These are phyloP conservation scores for Neoscytalidium dimidiatum DNA, from an alignment of 2,329 filamentous ascomycete species.

Conservation along the genomic window DNA sequence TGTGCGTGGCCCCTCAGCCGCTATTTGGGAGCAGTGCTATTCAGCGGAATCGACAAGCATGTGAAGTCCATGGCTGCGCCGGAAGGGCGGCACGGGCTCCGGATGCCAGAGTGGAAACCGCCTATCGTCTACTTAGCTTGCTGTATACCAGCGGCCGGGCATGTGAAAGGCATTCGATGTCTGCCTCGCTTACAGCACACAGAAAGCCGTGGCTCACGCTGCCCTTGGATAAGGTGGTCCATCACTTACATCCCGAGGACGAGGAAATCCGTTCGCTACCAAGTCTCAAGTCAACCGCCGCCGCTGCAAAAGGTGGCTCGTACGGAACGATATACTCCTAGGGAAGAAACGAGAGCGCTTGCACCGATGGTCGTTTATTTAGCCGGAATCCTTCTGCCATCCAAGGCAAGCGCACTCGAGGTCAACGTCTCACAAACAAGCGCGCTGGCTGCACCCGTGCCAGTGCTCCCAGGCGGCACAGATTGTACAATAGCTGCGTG, in stretches of 20 bases:
- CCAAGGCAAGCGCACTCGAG: background rate
- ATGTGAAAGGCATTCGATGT: background rate
- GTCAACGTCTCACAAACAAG: background rate
- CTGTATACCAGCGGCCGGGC: background rate
- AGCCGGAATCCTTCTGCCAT: background rate
- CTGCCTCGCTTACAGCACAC: background rate
- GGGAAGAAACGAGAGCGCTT: background rate
- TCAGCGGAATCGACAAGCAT: too few relatives aligned
- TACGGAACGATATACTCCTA: background rate
- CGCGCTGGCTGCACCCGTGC: background rate
- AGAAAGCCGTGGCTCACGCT: background rate
- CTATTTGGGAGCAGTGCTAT: too few relatives aligned
- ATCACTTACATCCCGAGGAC: background rate
- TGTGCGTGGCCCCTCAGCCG: too few relatives aligned
- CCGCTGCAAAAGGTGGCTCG: background rate
- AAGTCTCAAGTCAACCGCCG: too few relatives aligned
- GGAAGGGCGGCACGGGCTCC: conserved; percentile 1
- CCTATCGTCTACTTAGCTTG: background rate
- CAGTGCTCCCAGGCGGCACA: conserved; percentile 4
- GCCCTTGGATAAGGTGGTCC: background rate
- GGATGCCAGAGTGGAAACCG: background rate
- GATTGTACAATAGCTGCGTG: background rate
- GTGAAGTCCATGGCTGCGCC: background rate
- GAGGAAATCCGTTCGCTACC: background rate
- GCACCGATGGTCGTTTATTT: background rate